Conservation (phyloP, 345 rosid species). For the Orychophragmus violaceus region DNA sequence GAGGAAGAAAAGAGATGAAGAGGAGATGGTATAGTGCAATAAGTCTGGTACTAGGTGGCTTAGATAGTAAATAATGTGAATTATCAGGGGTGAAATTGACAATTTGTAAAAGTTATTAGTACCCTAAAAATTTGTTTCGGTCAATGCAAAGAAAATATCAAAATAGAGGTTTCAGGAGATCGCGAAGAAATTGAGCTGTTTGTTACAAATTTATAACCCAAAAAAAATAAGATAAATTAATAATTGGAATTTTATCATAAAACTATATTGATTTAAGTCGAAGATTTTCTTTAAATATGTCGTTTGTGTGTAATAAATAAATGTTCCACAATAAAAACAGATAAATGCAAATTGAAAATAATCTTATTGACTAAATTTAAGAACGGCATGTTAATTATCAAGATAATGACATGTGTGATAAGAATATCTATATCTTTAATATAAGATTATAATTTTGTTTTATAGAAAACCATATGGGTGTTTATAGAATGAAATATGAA, state of each 20-base stretch:
- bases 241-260: background rate
- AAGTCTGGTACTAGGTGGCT: too few species aligned
- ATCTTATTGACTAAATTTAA: background rate
- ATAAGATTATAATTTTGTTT: background rate
- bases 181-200: slow-evolving; percentile 5
- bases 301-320: background rate
- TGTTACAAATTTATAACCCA: background rate
- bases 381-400: background rate
- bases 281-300: background rate
- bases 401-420: background rate
- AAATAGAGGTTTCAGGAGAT: slow-evolving; percentile 33
- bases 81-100: background rate
- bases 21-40: background rate
- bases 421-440: background rate
- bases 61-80: background rate
- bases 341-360: background rate
- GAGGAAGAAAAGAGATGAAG: slow-evolving; percentile 7
- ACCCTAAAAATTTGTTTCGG: slow-evolving; percentile 29
- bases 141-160: slow-evolving; percentile 33
- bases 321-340: background rate
- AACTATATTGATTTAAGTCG: background rate
- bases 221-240: too few species aligned
- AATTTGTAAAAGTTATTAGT: slow-evolving; percentile 12
- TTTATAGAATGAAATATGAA: background rate
- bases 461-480: background rate